phyloP scores from a whole-genome alignment of 2,329 filamentous ascomycete genomes.

The Xylariaceae sp. region DNA sequence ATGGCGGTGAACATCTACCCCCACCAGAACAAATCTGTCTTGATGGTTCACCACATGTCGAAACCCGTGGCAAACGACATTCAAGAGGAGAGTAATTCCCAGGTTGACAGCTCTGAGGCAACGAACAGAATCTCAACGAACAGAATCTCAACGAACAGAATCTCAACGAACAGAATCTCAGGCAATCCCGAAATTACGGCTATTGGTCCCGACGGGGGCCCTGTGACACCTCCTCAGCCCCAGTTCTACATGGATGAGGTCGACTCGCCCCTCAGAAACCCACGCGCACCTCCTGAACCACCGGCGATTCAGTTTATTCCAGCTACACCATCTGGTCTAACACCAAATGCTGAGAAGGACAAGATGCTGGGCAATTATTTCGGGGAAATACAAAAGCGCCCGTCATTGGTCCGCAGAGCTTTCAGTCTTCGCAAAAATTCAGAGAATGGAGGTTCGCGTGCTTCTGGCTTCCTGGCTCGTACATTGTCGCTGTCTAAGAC shows the following conservation, averaged over 20 bases:
- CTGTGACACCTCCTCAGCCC: constrained; percentile 51
- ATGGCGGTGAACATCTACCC: constrained; percentile 58
- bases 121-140: no score
- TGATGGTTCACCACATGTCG: constrained; percentile 55
- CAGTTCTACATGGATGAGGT: constrained; percentile 48
- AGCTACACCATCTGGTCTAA: constrained; percentile 58
- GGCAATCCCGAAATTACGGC: constrained; percentile 36
- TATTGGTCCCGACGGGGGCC: constrained; percentile 37
- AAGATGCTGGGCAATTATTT: constrained; percentile 52
- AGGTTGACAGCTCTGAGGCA: constrained; percentile 14
- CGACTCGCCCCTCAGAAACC: constrained; percentile 60
- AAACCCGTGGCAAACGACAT: constrained; percentile 43
- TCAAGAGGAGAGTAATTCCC: constrained; percentile 22
- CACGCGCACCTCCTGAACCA: constrained; percentile 53
- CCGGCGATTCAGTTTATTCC: constrained; percentile 57
- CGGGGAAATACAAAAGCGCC: constrained; percentile 44
- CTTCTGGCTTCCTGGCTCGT: constrained; percentile 43
- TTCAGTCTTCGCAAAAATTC: constrained; percentile 48
- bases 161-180: constrained; percentile 11
- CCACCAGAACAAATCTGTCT: constrained; percentile 61
- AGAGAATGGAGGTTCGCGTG: constrained; percentile 40
- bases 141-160: no score
- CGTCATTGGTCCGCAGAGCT: constrained; percentile 52
- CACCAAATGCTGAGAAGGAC: constrained; percentile 50
- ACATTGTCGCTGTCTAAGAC: constrained; percentile 52